Conservation (phyloP, 345 rosid species). For the Eutrema japonicum region DNA sequence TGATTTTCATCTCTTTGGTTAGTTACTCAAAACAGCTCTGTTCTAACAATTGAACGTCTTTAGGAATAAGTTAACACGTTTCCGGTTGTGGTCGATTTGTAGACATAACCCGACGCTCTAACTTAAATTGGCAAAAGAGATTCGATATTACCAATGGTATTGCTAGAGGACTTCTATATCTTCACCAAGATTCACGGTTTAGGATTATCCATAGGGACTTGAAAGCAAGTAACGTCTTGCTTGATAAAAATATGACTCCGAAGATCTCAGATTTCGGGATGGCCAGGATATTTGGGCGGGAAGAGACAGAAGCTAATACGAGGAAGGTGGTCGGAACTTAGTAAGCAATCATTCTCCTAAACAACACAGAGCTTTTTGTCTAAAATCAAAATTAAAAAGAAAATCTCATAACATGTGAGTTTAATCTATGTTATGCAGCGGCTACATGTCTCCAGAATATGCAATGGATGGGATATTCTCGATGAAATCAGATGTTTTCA, state of each 20-base stretch:
- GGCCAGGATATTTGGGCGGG: slow-evolving; percentile 88
- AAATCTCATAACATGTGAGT: neutral
- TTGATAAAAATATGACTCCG: slow-evolving; percentile 79
- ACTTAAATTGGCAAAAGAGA: slow-evolving; percentile 69
- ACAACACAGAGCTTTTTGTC: neutral
- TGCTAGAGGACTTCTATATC: slow-evolving; percentile 80
- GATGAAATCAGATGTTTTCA: slow-evolving; percentile 72
- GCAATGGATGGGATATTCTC: slow-evolving; percentile 72
- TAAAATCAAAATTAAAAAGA: neutral
- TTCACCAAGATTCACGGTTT: slow-evolving; percentile 74
- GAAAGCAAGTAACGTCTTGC: slow-evolving; percentile 85
- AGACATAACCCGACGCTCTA: slow-evolving; percentile 51
- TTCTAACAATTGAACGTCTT: no score
- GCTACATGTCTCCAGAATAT: slow-evolving; percentile 92
- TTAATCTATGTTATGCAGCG: slow-evolving; percentile 45
- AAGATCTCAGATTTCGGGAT: slow-evolving; percentile 92
- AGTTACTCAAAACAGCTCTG: slow-evolving; percentile 1
- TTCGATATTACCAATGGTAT: slow-evolving; percentile 60
- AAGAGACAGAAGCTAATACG: slow-evolving; percentile 68
- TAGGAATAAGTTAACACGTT: no score
- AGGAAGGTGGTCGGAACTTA: slow-evolving; percentile 80
- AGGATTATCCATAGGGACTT: slow-evolving; percentile 83
- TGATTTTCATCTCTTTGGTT: neutral
- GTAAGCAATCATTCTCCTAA: slow-evolving; percentile 46
- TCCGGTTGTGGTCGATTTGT: neutral